These are phyloP conservation scores for Sugiyamaella castrensis DNA, from an alignment of 1,139 yeast genomes.

Conservation along the genomic window DNA sequence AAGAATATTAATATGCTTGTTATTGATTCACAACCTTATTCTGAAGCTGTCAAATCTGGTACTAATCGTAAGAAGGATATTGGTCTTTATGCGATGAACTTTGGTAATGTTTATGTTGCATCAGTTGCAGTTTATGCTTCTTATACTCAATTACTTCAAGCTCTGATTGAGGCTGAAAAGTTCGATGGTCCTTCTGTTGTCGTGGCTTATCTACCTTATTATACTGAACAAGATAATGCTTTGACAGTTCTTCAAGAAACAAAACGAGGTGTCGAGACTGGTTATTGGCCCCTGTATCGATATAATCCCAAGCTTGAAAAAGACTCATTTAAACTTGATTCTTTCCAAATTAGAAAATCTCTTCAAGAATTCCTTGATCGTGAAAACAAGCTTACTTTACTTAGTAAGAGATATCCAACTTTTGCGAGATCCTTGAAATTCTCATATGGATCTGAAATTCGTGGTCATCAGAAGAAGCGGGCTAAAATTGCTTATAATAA, in stretches of 20 bases:
- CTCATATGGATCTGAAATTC: slow-evolving; percentile 60
- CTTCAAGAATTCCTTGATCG: slow-evolving; percentile 79
- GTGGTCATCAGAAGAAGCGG: slow-evolving; percentile 57
- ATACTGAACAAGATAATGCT: slow-evolving; percentile 63
- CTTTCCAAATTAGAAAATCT: slow-evolving; percentile 75
- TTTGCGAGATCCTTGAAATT: slow-evolving; percentile 71
- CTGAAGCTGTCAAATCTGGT: slow-evolving; percentile 36
- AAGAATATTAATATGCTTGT: slow-evolving; percentile 79
- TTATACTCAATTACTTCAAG: slow-evolving; percentile 87
- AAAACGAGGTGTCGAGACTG: slow-evolving; percentile 84
- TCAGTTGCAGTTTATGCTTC: slow-evolving; percentile 93
- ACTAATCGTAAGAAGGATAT: slow-evolving; percentile 76
- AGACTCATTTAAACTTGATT: slow-evolving; percentile 69
- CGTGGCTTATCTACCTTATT: slow-evolving; percentile 83
- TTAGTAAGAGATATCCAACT: slow-evolving; percentile 67
- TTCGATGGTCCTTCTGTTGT: slow-evolving; percentile 89
- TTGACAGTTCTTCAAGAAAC: slow-evolving; percentile 79
- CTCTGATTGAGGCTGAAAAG: slow-evolving; percentile 82
- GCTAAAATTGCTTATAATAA: slow-evolving; percentile 77
- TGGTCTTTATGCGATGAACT: slow-evolving; percentile 94
- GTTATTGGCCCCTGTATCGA: slow-evolving; percentile 94
- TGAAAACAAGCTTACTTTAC: slow-evolving; percentile 78
- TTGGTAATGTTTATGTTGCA: slow-evolving; percentile 87
- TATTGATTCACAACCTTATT: slow-evolving; percentile 87
- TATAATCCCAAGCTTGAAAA: slow-evolving; percentile 62